Conservation (phyloP, 441 rosid genomes). For the Manihot esculenta region DNA sequence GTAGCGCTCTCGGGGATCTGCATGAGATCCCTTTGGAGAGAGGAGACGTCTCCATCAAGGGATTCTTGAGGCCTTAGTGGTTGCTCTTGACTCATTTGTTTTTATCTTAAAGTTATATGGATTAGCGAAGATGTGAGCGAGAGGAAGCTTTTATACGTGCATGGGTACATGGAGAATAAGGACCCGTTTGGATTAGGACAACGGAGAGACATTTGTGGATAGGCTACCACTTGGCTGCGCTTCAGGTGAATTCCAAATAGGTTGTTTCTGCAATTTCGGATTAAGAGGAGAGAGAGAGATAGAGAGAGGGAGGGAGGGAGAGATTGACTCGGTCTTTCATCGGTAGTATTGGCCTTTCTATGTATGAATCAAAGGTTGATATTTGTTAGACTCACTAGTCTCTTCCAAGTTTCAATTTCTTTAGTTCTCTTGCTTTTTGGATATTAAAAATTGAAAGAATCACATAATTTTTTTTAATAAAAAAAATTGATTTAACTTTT, state of each 20-base stretch:
- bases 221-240: constrained; percentile 11
- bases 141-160: constrained; percentile 27
- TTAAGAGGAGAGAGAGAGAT: no score
- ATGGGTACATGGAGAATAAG: constrained; percentile 26
- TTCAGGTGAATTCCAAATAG: not conserved
- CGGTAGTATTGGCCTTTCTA: no score
- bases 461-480: no score
- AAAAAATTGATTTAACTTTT: no score
- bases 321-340: no score
- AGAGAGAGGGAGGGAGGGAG: no score
- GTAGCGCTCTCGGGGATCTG: constrained; percentile 26
- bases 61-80: constrained; percentile 30
- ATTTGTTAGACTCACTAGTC: no score
- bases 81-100: constrained; percentile 46
- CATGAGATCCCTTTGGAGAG: constrained; percentile 35
- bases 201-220: not conserved
- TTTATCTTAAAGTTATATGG: no score
- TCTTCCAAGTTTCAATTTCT: no score
- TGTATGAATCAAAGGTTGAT: no score
- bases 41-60: constrained; percentile 44
- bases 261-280: not conserved
- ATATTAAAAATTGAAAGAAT: no score
- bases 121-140: not conserved
- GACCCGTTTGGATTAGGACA: constrained; percentile 19
- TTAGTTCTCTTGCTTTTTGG: no score